A percentile compares a stretch with the other conserved stretches of the same genome.
These are phyloP conservation scores for Aspergillus transmontanensis DNA, from an alignment of 2,329 filamentous ascomycete species.

Conservation along the genomic window DNA sequence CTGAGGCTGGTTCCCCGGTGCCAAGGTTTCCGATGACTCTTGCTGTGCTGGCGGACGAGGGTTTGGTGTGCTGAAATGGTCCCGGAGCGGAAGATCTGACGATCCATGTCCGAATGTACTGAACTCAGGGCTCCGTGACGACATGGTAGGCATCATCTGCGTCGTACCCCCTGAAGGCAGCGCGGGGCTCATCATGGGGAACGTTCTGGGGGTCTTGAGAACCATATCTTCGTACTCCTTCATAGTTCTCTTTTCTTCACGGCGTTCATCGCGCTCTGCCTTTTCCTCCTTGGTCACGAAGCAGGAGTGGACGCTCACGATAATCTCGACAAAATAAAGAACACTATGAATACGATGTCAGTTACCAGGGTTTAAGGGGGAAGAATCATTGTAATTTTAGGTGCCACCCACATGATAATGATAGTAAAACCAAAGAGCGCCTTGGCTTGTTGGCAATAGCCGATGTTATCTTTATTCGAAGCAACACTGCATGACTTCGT, in stretches of 20 bases:
- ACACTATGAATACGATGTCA: constrained; percentile 38
- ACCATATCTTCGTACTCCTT: constrained; percentile 46
- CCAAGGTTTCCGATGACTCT: constrained; percentile 21
- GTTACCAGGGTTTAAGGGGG: constrained; percentile 1
- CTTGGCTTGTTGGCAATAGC: constrained; percentile 64
- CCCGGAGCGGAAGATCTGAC: constrained; percentile 45
- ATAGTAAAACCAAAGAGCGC: constrained; percentile 58
- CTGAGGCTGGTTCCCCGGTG: constrained; percentile 20
- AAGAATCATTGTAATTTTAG: background rate
- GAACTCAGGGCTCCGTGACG: constrained; percentile 47
- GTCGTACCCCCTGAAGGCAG: constrained; percentile 22
- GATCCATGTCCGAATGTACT: constrained; percentile 41
- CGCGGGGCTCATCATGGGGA: constrained; percentile 33
- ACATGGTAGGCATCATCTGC: constrained; percentile 38
- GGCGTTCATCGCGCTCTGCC: constrained; percentile 34
- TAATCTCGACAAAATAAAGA: constrained; percentile 53
- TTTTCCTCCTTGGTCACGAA: constrained; percentile 45
- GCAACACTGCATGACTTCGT: constrained; percentile 62
- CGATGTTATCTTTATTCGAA: constrained; percentile 45
- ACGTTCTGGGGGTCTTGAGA: constrained; percentile 40
- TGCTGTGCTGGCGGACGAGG: constrained; percentile 25
- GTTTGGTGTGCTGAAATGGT: constrained; percentile 30
- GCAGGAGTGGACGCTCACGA: constrained; percentile 52
- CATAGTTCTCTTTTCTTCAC: constrained; percentile 40
- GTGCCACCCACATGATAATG: constrained; percentile 55